Conservation (phyloP, 1,284 basidiomycete genomes). For the Porodaedalea pini region DNA sequence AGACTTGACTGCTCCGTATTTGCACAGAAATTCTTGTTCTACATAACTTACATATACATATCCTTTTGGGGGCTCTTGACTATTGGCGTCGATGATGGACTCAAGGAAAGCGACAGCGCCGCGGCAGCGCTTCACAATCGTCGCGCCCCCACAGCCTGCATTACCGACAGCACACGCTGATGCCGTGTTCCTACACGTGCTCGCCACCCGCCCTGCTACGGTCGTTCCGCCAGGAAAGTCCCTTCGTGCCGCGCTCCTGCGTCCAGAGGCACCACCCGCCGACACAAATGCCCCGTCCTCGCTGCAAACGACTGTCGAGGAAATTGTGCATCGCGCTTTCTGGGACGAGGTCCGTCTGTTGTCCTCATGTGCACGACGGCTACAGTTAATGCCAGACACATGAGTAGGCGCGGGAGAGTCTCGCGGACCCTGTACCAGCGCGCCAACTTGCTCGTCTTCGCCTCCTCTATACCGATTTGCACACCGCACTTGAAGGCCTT, state of each 20-base stretch:
- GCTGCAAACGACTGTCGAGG: slow-evolving; percentile 49
- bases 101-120: neutral
- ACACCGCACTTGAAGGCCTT: slow-evolving; percentile 45
- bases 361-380: slow-evolving; percentile 17
- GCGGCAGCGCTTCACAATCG: neutral
- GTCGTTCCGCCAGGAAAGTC: slow-evolving; percentile 68
- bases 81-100: too few relatives aligned
- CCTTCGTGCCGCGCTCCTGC: slow-evolving; percentile 53
- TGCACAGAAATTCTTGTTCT: too few relatives aligned
- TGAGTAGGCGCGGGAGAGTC: slow-evolving; percentile 38
- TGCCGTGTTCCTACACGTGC: slow-evolving; percentile 58
- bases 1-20: too few relatives aligned
- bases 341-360: slow-evolving; percentile 58
- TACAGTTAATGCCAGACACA: neutral
- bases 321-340: slow-evolving; percentile 58
- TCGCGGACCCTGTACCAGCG: slow-evolving; percentile 43
- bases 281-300: slow-evolving; percentile 24
- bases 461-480: slow-evolving; percentile 51
- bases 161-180: slow-evolving; percentile 26
- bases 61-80: too few relatives aligned
- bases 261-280: slow-evolving; percentile 25
- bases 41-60: too few relatives aligned
- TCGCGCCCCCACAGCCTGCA: neutral
- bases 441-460: slow-evolving; percentile 49
- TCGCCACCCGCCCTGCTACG: slow-evolving; percentile 53